phyloP scores from a whole-genome alignment of 768 basidiomycete species.

The Leucocoprinus birnbaumii region DNA sequence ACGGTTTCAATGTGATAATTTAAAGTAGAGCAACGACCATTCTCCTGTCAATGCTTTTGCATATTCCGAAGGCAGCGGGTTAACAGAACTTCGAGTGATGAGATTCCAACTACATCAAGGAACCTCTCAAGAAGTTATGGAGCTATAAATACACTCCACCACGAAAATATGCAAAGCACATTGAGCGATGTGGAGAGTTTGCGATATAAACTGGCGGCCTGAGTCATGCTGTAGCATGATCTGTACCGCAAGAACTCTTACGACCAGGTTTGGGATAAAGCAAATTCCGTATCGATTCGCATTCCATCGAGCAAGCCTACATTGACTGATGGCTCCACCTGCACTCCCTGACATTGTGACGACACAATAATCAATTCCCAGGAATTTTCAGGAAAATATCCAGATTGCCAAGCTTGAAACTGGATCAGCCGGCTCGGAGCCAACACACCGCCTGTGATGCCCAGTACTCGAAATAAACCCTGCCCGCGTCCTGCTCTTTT shows the following conservation, averaged over 20 bases:
- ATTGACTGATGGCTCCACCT: conserved; percentile 9
- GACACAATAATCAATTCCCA: conserved; percentile 6
- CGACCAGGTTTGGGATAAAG: conserved; percentile 4
- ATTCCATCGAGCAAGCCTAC: conserved; percentile 1
- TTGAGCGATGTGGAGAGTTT: not conserved
- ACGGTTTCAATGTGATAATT: not conserved
- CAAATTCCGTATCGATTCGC: conserved; percentile 7
- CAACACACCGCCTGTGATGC: not conserved
- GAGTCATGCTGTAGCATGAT: not conserved
- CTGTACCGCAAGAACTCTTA: not conserved
- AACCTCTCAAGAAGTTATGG: conserved; percentile 4
- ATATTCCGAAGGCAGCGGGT: conserved; percentile 12
- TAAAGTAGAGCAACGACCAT: not conserved
- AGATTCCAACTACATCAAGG: conserved; percentile 7
- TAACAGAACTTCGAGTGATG: conserved; percentile 8
- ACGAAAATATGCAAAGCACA: not conserved
- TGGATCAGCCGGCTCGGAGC: not conserved
- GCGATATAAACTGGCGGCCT: not conserved
- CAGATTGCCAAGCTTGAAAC: conserved; percentile 4
- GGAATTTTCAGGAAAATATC: not conserved
- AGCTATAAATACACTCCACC: conserved; percentile 10
- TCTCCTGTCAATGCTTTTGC: conserved; percentile 10
- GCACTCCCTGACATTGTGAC: conserved; percentile 9
- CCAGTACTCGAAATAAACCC: conserved; percentile 2
- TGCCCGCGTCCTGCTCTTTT: not conserved